Evolutionary conservation across 2,329 filamentous ascomycete species (phyloP).

Genomic region (Aspergillus sp.): DNA sequence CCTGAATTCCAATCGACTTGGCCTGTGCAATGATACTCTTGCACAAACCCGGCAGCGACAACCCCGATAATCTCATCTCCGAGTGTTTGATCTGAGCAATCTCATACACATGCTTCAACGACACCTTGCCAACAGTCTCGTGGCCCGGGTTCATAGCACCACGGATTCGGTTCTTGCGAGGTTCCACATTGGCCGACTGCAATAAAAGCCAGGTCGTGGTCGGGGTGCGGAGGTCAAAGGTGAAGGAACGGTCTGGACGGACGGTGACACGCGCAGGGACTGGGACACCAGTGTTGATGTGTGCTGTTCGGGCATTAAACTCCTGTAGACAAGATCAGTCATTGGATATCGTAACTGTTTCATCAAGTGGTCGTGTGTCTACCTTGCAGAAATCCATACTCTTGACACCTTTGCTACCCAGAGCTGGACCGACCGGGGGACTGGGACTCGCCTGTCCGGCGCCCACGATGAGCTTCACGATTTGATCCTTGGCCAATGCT

Average conservation of each 20-base stretch:
- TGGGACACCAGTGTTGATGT: constrained; percentile 76
- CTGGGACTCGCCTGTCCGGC: constrained; percentile 92
- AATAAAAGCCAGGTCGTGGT: constrained; percentile 89
- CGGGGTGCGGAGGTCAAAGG: constrained; percentile 88
- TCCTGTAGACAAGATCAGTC: constrained; percentile 54
- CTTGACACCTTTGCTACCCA: constrained; percentile 97
- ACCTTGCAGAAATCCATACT: constrained; percentile 99
- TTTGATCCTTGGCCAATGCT: constrained; percentile 57
- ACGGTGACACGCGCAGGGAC: constrained; percentile 88
- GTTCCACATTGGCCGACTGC: constrained; percentile 70
- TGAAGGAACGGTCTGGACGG: constrained; percentile 86
- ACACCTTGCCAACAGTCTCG: constrained; percentile 78
- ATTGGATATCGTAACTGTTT: not conserved
- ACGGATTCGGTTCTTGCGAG: constrained; percentile 66
- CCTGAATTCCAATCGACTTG: constrained; percentile 68
- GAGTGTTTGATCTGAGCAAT: constrained; percentile 94
- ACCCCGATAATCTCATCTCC: constrained; percentile 67
- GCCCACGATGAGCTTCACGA: constrained; percentile 96
- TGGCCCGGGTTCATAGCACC: constrained; percentile 71
- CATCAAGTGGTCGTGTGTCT: constrained; percentile 11
- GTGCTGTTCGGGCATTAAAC: constrained; percentile 90
- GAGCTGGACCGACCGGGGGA: constrained; percentile 90
- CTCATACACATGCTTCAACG: constrained; percentile 93
- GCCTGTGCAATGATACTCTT: constrained; percentile 70
- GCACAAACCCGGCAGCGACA: constrained; percentile 67